Conservation (phyloP, 2,329 filamentous ascomycete species). For the Pseudogymnoascus sp. region DNA sequence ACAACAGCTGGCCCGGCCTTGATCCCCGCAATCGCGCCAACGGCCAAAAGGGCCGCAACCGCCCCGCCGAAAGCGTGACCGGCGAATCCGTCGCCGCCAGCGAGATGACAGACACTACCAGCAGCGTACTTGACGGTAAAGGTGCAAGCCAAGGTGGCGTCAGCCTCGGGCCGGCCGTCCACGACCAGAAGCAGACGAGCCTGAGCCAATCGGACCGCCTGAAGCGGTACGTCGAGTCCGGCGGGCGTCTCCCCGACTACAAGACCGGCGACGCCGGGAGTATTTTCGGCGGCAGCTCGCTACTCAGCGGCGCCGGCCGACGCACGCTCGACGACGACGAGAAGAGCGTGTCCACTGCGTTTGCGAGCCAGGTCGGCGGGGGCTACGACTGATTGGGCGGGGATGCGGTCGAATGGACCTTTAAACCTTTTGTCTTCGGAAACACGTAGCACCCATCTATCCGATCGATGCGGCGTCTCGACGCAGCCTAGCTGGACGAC, state of each 20-base stretch:
- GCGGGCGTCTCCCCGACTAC: slow-evolving; percentile 54
- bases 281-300: slow-evolving; percentile 55
- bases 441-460: slow-evolving; percentile 9
- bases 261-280: slow-evolving; percentile 49
- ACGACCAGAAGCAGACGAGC: slow-evolving; percentile 59
- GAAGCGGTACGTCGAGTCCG: slow-evolving; percentile 87
- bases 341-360: slow-evolving; percentile 91
- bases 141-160: slow-evolving; percentile 77
- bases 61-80: slow-evolving; percentile 68
- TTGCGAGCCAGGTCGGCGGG: slow-evolving; percentile 81
- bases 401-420: slow-evolving; percentile 6
- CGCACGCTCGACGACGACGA: slow-evolving; percentile 77
- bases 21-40: slow-evolving; percentile 55
- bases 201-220: slow-evolving; percentile 81
- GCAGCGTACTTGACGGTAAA: slow-evolving; percentile 68
- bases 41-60: slow-evolving; percentile 57
- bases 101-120: slow-evolving; percentile 76
- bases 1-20: slow-evolving; percentile 75
- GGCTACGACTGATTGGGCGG: slow-evolving; percentile 29
- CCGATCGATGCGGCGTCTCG: slow-evolving; percentile 6
- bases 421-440: slow-evolving; percentile 7
- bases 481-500: slow-evolving; percentile 7
- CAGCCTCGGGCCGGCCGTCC: slow-evolving; percentile 44
- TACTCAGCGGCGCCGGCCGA: slow-evolving; percentile 23
- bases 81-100: slow-evolving; percentile 90